Percentiles rank a stretch among this genome's conserved stretches.
Evolutionary conservation across 169 alveolate species (phyloP).

Genomic region (Hepatocystis sp.): DNA sequence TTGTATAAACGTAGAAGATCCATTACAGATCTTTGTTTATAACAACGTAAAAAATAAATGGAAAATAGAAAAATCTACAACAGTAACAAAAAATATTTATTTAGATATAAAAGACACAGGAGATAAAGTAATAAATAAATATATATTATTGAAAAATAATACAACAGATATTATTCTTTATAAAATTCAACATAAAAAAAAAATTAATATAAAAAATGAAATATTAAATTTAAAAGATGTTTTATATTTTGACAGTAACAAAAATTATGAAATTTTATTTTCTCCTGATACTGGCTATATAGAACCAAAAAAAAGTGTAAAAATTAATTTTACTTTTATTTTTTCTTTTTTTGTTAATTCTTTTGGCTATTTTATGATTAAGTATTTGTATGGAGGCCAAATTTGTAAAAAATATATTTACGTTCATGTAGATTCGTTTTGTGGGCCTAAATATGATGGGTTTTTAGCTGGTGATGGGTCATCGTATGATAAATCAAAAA

Average conservation of each 20-base stretch:
- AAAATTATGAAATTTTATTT: conserved; percentile 18
- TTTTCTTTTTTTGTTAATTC: conserved; percentile 31
- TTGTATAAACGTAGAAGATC: too few species aligned
- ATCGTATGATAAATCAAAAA: too few species aligned
- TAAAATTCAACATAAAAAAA: conserved; percentile 8
- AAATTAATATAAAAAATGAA: conserved; percentile 19
- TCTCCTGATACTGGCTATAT: conserved; percentile 44
- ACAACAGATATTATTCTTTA: conserved; percentile 18
- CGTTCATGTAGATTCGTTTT: conserved; percentile 21
- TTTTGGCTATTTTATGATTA: conserved; percentile 28
- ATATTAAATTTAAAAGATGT: conserved; percentile 21
- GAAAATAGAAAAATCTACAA: too few species aligned
- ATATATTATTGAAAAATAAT: conserved; percentile 1
- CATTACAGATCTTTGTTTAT: too few species aligned
- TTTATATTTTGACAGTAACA: conserved; percentile 20
- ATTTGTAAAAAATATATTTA: conserved; percentile 5
- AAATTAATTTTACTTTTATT: conserved; percentile 20
- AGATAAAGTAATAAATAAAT: conserved; percentile 8
- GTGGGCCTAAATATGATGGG: too few species aligned
- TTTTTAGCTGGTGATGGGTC: too few species aligned
- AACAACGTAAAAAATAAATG: too few species aligned
- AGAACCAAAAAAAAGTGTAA: conserved; percentile 18
- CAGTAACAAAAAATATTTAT: neutral
- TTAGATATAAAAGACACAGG: conserved; percentile 12
- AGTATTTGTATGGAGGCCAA: conserved; percentile 10